Conservation (phyloP, 768 basidiomycete genomes). For the Hericium rajendrae region DNA sequence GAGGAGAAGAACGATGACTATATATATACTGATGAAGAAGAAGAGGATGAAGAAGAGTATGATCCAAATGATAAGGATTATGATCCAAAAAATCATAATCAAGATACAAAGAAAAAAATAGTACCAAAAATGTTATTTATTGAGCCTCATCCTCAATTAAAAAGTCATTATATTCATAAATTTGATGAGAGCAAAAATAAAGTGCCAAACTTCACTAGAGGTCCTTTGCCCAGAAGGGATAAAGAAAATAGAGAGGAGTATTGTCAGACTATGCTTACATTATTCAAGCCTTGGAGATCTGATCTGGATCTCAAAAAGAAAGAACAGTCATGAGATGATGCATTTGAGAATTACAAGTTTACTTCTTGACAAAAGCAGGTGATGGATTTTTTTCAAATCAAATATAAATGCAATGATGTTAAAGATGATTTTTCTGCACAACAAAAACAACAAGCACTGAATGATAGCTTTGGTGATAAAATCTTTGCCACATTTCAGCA, state of each 20-base stretch:
- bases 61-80: neutral
- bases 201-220: slow-evolving; percentile 24
- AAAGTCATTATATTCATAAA: slow-evolving; percentile 16
- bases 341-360: slow-evolving; percentile 16
- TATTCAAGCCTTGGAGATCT: slow-evolving; percentile 7
- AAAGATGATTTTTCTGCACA: slow-evolving; percentile 23
- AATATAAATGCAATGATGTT: slow-evolving; percentile 29
- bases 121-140: neutral
- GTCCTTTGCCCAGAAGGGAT: slow-evolving; percentile 20
- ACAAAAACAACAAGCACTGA: neutral
- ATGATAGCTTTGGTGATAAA: neutral
- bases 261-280: slow-evolving; percentile 9
- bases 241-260: slow-evolving; percentile 13
- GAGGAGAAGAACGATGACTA: neutral
- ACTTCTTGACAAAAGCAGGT: slow-evolving; percentile 3
- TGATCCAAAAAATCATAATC: neutral
- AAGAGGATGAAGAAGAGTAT: neutral
- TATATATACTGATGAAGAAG: neutral
- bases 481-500: neutral
- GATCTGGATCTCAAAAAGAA: slow-evolving; percentile 3
- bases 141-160: slow-evolving; percentile 15
- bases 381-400: slow-evolving; percentile 25
- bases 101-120: neutral
- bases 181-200: neutral
- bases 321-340: slow-evolving; percentile 17